Evolutionary conservation across 768 basidiomycete genomes (phyloP).

Genomic region (Mycena polygramma): DNA sequence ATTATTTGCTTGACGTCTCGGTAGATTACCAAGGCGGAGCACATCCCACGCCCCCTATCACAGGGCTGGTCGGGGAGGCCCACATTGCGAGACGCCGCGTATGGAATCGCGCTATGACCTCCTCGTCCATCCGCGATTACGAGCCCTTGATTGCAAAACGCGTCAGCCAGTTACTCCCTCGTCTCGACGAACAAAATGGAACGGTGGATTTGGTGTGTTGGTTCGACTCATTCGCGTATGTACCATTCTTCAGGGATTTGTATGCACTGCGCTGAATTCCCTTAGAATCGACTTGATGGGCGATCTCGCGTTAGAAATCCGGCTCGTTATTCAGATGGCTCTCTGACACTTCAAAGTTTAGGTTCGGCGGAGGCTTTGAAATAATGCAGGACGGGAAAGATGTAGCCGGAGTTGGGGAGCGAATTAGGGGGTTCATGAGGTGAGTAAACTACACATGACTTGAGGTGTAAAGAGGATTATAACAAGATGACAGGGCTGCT

Average conservation of each 20-base stretch:
- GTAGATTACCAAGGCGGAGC: conserved; percentile 29
- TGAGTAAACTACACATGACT: no score
- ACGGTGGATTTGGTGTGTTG: conserved; percentile 49
- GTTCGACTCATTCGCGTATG: conserved; percentile 57
- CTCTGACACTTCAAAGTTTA: neutral
- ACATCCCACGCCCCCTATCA: conserved; percentile 9
- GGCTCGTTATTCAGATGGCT: neutral
- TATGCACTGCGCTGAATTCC: no score
- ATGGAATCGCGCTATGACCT: conserved; percentile 67
- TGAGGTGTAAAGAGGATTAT: conserved; percentile 41
- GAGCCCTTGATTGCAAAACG: conserved; percentile 54
- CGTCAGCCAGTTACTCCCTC: conserved; percentile 55
- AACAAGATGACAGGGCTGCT: neutral
- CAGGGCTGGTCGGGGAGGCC: conserved; percentile 22
- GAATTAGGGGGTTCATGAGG: no score
- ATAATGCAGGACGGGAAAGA: conserved; percentile 57
- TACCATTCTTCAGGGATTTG: neutral
- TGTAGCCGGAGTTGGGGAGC: neutral
- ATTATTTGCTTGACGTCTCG: neutral
- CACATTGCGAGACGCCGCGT: conserved; percentile 60
- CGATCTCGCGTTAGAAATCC: conserved; percentile 51
- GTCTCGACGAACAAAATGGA: conserved; percentile 39
- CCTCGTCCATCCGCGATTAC: conserved; percentile 60
- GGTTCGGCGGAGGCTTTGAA: conserved; percentile 46
- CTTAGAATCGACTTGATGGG: conserved; percentile 56